Base-by-base conservation (phyloP, 805 yeast genomes). In the Kluyveromyces nonfermentans region DNA sequence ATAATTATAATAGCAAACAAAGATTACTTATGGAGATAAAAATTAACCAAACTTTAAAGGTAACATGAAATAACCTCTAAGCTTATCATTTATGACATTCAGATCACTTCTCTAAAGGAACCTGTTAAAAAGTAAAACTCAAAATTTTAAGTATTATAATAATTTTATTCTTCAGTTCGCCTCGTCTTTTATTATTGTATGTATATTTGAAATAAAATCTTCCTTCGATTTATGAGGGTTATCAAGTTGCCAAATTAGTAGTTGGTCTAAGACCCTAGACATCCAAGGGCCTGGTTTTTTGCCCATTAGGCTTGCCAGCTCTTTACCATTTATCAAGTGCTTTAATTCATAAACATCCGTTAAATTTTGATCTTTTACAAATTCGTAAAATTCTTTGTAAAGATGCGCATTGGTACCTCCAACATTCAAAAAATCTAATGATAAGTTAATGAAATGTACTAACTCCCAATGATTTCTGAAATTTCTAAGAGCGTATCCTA, bases 251-350 rank as follows among this genome's bases (percentile, higher is more conserved):
- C 89, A 85, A 16, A 70, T 62, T 28, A 86, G 60, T 5, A 85
- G 70, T 37, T 71, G 62, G 6, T 77, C 76, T 46, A 77, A 72
- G 7, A 80, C 63, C 7, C 62, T 63, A 7, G 76, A 70, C 73
- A 90, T 70, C 96, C 97, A 88, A 5, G 89, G 88, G 0, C 98
- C 98, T 0, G 90, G 85, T 55, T 82, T 83, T 44, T 69, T 67
- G 18, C 70, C 64, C 22, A 84, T 61, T 17, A 68, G 61, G 35
- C 67, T 63, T 41, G 74, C 65, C 37, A 90, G 61, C 37, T 75
- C 74, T 52, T 84, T 86, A 14, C 98, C 95, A 60, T 85, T 87
- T 10, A 89, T 62, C 6, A 85, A 50, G 1, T 90, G 85, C 54
- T 77, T 83, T 45, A 82, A 47, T 0, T 54, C 57, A 54, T 76